These are phyloP conservation scores for Flaveria brownii DNA, from an alignment of 129 eudicot species.

Conservation along the genomic window DNA sequence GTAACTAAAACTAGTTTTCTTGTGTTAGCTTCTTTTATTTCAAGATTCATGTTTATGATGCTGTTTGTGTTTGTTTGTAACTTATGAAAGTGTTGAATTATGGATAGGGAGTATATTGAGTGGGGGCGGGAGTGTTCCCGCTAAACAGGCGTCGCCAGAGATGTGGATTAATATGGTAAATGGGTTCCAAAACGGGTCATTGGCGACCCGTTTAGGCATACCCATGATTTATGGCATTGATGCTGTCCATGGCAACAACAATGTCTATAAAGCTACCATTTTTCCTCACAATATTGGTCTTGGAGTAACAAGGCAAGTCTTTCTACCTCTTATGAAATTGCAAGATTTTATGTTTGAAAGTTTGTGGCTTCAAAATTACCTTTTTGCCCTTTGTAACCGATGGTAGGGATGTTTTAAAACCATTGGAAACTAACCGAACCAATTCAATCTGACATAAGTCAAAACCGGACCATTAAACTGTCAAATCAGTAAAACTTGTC, in stretches of 20 bases:
- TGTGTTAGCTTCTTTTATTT: neutral
- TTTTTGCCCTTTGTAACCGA: constrained; percentile 6
- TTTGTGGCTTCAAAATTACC: neutral
- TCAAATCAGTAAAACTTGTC: no score
- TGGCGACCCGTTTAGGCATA: constrained; percentile 74
- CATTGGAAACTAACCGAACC: no score
- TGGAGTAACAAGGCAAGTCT: constrained; percentile 75
- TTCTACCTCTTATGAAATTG: neutral
- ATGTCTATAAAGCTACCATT: constrained; percentile 74
- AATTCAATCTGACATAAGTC: no score
- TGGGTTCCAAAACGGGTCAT: constrained; percentile 59
- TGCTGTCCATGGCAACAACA: constrained; percentile 86
- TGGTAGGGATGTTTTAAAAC: no score
- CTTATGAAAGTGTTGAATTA: constrained; percentile 16
- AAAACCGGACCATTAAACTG: no score
- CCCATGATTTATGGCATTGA: constrained; percentile 85
- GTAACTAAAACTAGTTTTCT: constrained; percentile 29
- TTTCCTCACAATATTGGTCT: constrained; percentile 90
- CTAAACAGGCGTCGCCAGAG: constrained; percentile 58
- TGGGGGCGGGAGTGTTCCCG: constrained; percentile 87
- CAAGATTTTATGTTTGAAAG: neutral
- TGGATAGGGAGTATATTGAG: constrained; percentile 72
- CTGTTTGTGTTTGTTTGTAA: neutral
- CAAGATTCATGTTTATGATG: neutral
- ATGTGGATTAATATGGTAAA: constrained; percentile 77